Base-by-base conservation (phyloP, 306 rosid genomes). In the Trifolium subterraneum region DNA sequence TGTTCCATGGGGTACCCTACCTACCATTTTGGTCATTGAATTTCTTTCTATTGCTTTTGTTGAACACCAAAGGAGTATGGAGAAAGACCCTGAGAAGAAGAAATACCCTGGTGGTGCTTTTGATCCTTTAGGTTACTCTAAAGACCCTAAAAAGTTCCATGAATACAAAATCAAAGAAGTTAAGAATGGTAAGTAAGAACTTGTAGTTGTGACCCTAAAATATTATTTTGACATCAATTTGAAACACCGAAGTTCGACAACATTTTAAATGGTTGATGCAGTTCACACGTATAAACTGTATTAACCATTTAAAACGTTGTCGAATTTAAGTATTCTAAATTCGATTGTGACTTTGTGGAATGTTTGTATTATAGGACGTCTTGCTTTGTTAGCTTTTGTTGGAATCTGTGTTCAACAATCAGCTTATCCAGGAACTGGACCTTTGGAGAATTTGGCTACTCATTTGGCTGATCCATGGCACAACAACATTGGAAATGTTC, bases 391-490 rank as follows among this genome's bases (percentile, higher is more conserved):
- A 89, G 99, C 99, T 61, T 95, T 90, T 33, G 96, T 92, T 50
- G 99, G 99, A 12, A 79, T 95, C 80, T 80, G 84, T 59, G 93
- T 95, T 70, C 99, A 95, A 73, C 99, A 95, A 83, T 69, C 93
- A 54, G 98, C 98, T 1, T 92, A 92, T 82, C 99, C 99, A 3
- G 99, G 99, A n/a, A 95, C 99, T 3, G 99, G 99, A 70, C 99
- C 99, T 0, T 80, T 95, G 92, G 99, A 95, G 92, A 95, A 95
- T 80, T 84, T 95, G 93, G 99, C 97, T 0, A 64, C 97, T 81
- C 99, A 95, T 88, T 85, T 95, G 97, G 98, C 99, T 82, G 99
- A 95, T 74, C 99, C 99, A 74, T 95, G 99, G 99, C 99, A 95
- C 92, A 95, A 90, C 86, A 95, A 88, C 96, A 95, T 95, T 68